These are phyloP conservation scores for Fraxinus baroniana DNA, from an alignment of 305 asterid genomes.

Conservation along the genomic window DNA sequence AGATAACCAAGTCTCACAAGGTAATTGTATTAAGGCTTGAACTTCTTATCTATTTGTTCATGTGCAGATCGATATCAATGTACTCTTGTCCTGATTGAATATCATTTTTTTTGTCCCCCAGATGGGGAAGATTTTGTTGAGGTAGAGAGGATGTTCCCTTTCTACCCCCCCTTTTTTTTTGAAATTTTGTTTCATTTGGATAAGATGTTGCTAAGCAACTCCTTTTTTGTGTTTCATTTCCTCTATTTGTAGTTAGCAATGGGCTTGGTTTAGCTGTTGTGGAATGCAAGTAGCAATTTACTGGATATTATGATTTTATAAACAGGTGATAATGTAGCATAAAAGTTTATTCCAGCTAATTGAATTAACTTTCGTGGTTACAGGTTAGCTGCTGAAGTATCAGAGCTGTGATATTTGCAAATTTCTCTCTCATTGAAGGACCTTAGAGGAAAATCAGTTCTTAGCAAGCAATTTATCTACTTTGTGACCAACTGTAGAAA, in stretches of 20 bases:
- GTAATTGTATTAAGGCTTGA: background rate
- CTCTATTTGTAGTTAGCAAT: background rate
- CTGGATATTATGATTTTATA: background rate
- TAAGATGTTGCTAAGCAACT: background rate
- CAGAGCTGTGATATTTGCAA: constrained; percentile 24
- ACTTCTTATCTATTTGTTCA: background rate
- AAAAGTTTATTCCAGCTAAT: constrained; percentile 1
- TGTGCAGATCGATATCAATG: background rate
- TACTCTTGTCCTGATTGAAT: background rate
- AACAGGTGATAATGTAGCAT: constrained; percentile 10
- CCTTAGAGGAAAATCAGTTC: background rate
- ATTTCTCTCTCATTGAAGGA: constrained; percentile 9
- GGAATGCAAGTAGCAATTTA: background rate
- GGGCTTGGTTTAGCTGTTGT: background rate
- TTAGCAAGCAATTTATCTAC: background rate
- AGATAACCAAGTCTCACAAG: background rate
- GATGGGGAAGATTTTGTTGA: background rate
- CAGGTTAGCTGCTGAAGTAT: constrained; percentile 40
- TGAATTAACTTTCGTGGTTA: constrained; percentile 8
- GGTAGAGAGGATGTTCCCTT: background rate
- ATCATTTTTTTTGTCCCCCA: background rate
- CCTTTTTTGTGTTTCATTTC: background rate
- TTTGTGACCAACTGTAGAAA: background rate
- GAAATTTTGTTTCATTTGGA: background rate
- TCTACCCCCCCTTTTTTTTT: background rate